A percentile compares a stretch with the other conserved stretches of the same genome.
phyloP scores from a whole-genome alignment of 2,329 filamentous ascomycete genomes.

The Scytalidium lignicola region DNA sequence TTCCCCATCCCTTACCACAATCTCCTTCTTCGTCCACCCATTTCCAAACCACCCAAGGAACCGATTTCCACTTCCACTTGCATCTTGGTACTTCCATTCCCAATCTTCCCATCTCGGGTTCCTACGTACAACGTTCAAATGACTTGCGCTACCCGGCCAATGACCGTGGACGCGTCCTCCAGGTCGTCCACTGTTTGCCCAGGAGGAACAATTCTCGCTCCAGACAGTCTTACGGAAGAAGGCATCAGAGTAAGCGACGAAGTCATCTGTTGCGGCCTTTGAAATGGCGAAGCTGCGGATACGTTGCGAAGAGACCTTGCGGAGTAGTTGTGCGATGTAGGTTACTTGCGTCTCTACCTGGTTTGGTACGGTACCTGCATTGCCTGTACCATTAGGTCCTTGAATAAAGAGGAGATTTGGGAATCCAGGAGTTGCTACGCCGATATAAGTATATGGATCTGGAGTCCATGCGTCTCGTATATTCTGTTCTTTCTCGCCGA shows the following conservation, averaged over 20 bases:
- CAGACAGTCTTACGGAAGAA: constrained; percentile 52
- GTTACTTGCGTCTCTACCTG: constrained; percentile 61
- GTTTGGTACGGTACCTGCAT: constrained; percentile 63
- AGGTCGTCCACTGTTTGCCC: constrained; percentile 64
- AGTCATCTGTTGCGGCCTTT: constrained; percentile 57
- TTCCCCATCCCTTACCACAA: constrained; percentile 16
- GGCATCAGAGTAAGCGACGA: constrained; percentile 51
- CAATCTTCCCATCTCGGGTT: constrained; percentile 56
- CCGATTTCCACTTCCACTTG: constrained; percentile 29
- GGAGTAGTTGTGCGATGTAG: constrained; percentile 61
- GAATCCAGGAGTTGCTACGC: constrained; percentile 57
- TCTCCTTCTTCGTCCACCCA: constrained; percentile 58
- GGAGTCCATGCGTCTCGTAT: constrained; percentile 52
- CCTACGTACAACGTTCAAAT: constrained; percentile 53
- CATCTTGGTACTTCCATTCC: constrained; percentile 43
- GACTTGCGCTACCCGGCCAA: constrained; percentile 64
- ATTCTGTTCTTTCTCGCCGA: constrained; percentile 43
- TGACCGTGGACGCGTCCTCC: constrained; percentile 61
- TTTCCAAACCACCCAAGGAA: constrained; percentile 61
- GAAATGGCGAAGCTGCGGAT: constrained; percentile 57
- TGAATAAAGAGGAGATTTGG: constrained; percentile 63
- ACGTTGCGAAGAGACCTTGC: constrained; percentile 61
- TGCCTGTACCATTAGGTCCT: constrained; percentile 54
- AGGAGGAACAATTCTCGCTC: constrained; percentile 60
- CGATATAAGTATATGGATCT: constrained; percentile 62